Conservation (phyloP, 768 basidiomycete species). For the Psilocybe tampanensis region DNA sequence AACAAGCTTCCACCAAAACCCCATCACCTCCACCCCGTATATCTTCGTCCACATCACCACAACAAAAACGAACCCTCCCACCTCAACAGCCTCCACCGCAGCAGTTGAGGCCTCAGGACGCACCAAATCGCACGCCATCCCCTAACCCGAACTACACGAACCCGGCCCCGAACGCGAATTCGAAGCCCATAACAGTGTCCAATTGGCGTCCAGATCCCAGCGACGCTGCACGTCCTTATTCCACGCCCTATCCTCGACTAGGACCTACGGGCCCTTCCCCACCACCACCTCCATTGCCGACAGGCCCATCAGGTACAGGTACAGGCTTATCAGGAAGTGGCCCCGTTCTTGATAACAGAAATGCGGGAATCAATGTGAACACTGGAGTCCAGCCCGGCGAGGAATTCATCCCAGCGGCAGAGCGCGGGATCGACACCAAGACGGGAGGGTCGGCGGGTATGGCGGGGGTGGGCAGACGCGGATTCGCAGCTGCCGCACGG, state of each 20-base stretch:
- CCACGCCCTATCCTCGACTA: neutral
- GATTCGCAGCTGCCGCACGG: slow-evolving; percentile 79
- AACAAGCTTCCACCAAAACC: no score
- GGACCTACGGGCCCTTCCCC: neutral
- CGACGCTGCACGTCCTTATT: neutral
- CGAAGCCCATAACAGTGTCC: neutral
- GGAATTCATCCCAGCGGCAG: slow-evolving; percentile 25
- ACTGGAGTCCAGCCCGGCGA: neutral
- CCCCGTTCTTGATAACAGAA: neutral
- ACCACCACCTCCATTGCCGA: neutral
- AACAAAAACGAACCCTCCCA: neutral
- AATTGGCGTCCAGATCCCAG: neutral
- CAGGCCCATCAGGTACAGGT: neutral
- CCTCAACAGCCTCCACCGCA: neutral
- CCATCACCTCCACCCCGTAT: neutral
- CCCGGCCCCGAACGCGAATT: no score
- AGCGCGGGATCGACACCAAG: slow-evolving; percentile 64
- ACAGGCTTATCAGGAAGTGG: neutral
- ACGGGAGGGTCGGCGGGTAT: slow-evolving; percentile 79
- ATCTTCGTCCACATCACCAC: no score
- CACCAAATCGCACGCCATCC: neutral
- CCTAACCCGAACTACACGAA: neutral
- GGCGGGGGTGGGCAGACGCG: slow-evolving; percentile 89
- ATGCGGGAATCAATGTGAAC: neutral
- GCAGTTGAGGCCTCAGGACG: neutral